A percentile compares a stretch with the other conserved stretches of the same genome.
Evolutionary conservation across 1,139 yeast species (phyloP).

Genomic region (Candida pseudoviswanathii): DNA sequence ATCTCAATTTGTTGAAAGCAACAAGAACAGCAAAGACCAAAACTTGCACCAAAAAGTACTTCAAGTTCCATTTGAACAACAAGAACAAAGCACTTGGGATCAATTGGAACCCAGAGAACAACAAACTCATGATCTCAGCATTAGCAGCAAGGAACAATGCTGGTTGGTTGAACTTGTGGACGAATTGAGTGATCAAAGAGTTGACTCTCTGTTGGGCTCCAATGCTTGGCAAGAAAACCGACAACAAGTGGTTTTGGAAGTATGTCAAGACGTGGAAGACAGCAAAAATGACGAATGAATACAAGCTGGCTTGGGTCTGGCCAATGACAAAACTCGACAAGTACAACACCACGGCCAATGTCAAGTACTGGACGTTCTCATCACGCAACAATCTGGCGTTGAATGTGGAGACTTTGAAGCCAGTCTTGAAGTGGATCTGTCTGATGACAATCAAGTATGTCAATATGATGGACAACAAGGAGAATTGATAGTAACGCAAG

Average conservation of each 20-base stretch:
- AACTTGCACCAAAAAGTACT: slow-evolving; percentile 20
- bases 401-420: slow-evolving; percentile 16
- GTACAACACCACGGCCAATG: slow-evolving; percentile 42
- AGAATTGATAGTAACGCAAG: slow-evolving; percentile 36
- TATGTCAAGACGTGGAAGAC: slow-evolving; percentile 58
- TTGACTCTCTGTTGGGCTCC: slow-evolving; percentile 24
- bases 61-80: slow-evolving; percentile 24
- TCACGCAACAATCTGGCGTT: slow-evolving; percentile 30
- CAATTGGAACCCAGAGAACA: slow-evolving; percentile 15
- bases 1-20: slow-evolving; percentile 49
- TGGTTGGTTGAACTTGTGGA: slow-evolving; percentile 44
- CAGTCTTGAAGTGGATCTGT: slow-evolving; percentile 42
- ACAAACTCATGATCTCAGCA: slow-evolving; percentile 36
- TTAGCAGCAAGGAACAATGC: slow-evolving; percentile 51
- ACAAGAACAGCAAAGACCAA: slow-evolving; percentile 31
- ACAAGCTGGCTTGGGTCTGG: slow-evolving; percentile 40
- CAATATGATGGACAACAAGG: slow-evolving; percentile 43
- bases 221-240: slow-evolving; percentile 22
- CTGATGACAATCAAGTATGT: slow-evolving; percentile 52
- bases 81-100: slow-evolving; percentile 20
- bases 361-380: slow-evolving; percentile 54
- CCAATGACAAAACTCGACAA: slow-evolving; percentile 33
- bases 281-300: slow-evolving; percentile 59
- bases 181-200: slow-evolving; percentile 32
- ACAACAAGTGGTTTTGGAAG: slow-evolving; percentile 37